Evolutionary conservation across 495 filamentous ascomycete species (phyloP), one percentile per base, ranked within the genome.

Genomic region (Aspergillus taichungensis): DNA sequence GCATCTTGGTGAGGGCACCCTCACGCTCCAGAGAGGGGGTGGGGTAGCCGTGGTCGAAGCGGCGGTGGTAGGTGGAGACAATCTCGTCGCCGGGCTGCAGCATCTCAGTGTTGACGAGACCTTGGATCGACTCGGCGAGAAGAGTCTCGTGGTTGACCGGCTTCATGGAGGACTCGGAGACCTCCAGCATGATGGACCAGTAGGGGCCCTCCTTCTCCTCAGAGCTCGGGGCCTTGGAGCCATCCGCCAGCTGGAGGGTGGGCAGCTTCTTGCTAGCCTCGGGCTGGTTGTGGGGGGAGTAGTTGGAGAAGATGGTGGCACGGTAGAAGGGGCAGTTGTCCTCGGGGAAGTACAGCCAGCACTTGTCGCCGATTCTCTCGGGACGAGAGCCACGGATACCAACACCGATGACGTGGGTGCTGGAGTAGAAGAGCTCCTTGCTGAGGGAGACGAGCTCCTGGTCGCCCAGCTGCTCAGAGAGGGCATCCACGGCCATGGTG

Each of bases 231-330:
- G 90, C 79, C 69, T 85, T 84, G 65, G 79, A 83, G 67, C 92
- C 92, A 50, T 94, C 74, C 24, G 88, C 92, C 29, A 87, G 77
- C 59, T 88, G 84, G 46, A 85, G 70, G 10, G 92, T 97, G 36
- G 88, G 78, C 33, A 99, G 84, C 74, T 94, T 92, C 59, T 77
- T 82, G 45, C 80, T 81, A 36, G 77, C 72, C 42, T 82, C 71
- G 13, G 92, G 92, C 71, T 97, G 92, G 74, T 99, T 99, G 80
- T 94, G 79, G 47, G 91, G 92, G 12, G 94, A 97, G 78, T 99
- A 99, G 82, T 99, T 99, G 70, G 92, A 97, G 82, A 99, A 99
- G 72, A 99, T 97, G 51, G 92, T 99, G 60, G 92, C 92, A 57
- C 92, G 88, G 77, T 99, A 99, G 82, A 99, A 99, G 62, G 88